These are phyloP conservation scores for Raddia guianensis DNA, from an alignment of 176 grass and related monocot species.

Conservation along the genomic window DNA sequence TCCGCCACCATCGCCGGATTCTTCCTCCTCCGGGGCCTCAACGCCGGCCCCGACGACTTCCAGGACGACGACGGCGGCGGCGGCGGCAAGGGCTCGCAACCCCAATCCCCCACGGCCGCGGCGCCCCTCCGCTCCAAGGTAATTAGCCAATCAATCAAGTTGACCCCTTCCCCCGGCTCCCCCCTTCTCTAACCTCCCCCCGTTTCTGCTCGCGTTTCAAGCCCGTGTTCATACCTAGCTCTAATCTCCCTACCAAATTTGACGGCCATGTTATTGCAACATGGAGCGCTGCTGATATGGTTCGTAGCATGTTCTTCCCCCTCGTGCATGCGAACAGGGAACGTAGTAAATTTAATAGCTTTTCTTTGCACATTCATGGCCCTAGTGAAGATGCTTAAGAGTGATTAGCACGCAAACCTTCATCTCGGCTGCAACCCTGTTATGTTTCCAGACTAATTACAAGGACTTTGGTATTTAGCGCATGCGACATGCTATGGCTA, in stretches of 20 bases:
- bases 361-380: not conserved
- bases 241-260: not conserved
- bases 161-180: not conserved
- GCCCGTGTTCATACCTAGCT: not conserved
- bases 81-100: conserved; percentile 8
- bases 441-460: not conserved
- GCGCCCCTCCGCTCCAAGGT: conserved; percentile 56
- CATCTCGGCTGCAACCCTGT: not conserved
- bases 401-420: not conserved
- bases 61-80: conserved; percentile 28
- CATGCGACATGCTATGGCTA: not conserved
- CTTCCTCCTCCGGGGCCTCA: conserved; percentile 77
- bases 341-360: not conserved
- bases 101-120: conserved; percentile 39
- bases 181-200: not conserved
- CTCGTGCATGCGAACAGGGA: not conserved
- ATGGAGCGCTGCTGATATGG: not conserved
- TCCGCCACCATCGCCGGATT: conserved; percentile 98
- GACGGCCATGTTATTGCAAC: not conserved
- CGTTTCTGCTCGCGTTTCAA: not conserved
- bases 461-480: not conserved
- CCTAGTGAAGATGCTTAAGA: not conserved
- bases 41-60: conserved; percentile 42
- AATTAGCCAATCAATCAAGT: not conserved
- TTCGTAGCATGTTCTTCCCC: not conserved